Evolutionary conservation across 768 basidiomycete genomes (phyloP), one percentile per base, ranked within the genome.

Genomic region (Russula foetens): DNA sequence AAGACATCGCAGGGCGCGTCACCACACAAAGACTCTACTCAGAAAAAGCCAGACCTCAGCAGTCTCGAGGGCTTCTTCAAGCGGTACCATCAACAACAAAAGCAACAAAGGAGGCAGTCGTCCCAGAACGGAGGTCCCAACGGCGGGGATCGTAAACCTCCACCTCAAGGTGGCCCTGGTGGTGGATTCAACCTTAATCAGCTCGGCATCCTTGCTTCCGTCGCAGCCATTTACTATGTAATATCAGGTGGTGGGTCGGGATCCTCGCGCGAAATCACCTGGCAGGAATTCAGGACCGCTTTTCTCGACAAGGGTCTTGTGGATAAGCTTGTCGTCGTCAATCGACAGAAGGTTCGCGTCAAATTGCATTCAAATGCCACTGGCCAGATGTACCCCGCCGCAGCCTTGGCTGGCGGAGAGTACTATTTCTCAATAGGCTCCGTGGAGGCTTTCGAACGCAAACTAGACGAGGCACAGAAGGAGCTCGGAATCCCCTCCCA

Each of bases 261-360:
- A 0, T 74, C 76, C 26, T 83, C 88, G 1, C 84, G 89, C 60
- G 97, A 99, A 75, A 98, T 99, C 66, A 99, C 97, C 64, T 99
- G 97, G 96, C 95, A 98, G 75, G 97, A 98, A 74, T 99, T 99
- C 78, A 85, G 94, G 54, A 95, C 92, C 47, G 92, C 93, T 11
- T 92, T 99, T 78, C 86, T 99, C 48, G 89, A 96, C 74, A 94
- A 95, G 71, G 96, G 93, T 45, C 82, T 98, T 55, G 96, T 99
- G 39, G 94, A 98, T 67, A 93, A 86, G 69, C 85, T 98, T 59
- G 82, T 85, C 55, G 96, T 98, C 60, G 82, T 98, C 70, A 98
- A 98, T 72, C 84, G 92, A 29, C 83, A 83, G 63, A 88, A 82
- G 69, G 96, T 98, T 58, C 90, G 95, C 58, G 86, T 98, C 68